These are phyloP conservation scores for Tolypocladium tundrense DNA, from an alignment of 2,329 filamentous ascomycete species.

Conservation along the genomic window DNA sequence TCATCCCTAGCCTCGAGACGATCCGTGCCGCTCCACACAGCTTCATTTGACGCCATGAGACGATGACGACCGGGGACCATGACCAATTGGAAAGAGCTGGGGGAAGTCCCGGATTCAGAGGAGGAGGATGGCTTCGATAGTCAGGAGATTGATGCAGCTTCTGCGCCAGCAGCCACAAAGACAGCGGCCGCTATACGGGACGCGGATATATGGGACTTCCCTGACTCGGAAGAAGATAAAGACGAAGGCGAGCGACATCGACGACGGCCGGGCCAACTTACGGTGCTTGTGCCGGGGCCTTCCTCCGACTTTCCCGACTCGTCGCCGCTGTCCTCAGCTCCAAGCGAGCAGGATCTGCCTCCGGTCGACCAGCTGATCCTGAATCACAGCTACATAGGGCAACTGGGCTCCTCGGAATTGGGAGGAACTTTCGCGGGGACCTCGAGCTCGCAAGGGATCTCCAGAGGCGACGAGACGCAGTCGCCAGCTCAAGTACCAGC, in stretches of 20 bases:
- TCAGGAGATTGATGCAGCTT: conserved; percentile 11
- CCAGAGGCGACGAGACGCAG: neutral
- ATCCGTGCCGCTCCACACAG: conserved; percentile 1
- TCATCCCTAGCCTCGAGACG: neutral
- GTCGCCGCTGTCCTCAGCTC: conserved; percentile 23
- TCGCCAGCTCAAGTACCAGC: neutral
- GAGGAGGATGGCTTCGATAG: conserved; percentile 34
- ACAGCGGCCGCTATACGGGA: neutral
- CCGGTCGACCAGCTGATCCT: conserved; percentile 10
- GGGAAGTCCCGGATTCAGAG: conserved; percentile 41
- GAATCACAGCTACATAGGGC: neutral
- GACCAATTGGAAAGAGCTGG: conserved; percentile 38
- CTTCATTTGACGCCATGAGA: conserved; percentile 4
- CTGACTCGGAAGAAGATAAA: conserved; percentile 18
- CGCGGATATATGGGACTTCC: conserved; percentile 25
- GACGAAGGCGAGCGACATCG: neutral
- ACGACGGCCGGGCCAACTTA: conserved; percentile 1
- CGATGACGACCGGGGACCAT: conserved; percentile 23
- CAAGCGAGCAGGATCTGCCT: conserved; percentile 15
- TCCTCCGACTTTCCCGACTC: conserved; percentile 11
- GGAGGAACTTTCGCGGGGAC: neutral
- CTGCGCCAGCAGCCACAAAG: neutral
- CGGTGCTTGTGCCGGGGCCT: neutral
- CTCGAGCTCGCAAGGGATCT: neutral
- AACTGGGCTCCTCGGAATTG: neutral